Conservation (phyloP, 202 grass and related monocot species). For the Musa balbisiana region DNA sequence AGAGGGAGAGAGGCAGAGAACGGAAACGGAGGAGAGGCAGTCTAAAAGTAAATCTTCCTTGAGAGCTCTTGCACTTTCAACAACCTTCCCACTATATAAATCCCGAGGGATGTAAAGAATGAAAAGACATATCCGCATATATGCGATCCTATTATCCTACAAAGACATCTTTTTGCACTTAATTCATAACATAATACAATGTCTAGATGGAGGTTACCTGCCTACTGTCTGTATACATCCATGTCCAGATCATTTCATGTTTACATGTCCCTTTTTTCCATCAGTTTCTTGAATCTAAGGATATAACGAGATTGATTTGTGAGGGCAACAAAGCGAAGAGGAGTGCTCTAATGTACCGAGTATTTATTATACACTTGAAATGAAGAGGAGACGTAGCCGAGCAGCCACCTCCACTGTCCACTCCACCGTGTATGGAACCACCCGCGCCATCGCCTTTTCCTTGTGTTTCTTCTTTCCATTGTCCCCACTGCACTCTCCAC, state of each 20-base stretch:
- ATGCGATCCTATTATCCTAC: neutral
- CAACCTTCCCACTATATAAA: neutral
- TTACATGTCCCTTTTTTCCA: too few species aligned
- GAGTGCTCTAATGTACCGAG: too few species aligned
- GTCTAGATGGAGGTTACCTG: too few species aligned
- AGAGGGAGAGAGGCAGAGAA: neutral
- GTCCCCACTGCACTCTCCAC: neutral
- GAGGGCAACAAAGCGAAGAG: too few species aligned
- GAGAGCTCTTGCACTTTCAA: neutral
- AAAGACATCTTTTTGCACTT: too few species aligned
- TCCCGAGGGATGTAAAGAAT: too few species aligned
- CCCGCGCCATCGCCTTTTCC: neutral
- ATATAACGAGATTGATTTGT: too few species aligned
- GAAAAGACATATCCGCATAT: neutral
- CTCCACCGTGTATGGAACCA: neutral
- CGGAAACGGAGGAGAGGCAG: conserved; percentile 2
- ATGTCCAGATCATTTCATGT: too few species aligned
- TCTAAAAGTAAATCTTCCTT: neutral
- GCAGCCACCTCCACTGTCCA: conserved; percentile 3
- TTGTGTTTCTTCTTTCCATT: neutral
- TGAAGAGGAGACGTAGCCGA: conserved; percentile 6
- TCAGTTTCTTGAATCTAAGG: too few species aligned
- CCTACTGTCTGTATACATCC: too few species aligned
- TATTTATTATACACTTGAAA: neutral
- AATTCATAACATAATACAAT: too few species aligned